These are phyloP conservation scores for Cadophora sp. DNA, from an alignment of 2,329 filamentous ascomycete genomes.

Conservation along the genomic window DNA sequence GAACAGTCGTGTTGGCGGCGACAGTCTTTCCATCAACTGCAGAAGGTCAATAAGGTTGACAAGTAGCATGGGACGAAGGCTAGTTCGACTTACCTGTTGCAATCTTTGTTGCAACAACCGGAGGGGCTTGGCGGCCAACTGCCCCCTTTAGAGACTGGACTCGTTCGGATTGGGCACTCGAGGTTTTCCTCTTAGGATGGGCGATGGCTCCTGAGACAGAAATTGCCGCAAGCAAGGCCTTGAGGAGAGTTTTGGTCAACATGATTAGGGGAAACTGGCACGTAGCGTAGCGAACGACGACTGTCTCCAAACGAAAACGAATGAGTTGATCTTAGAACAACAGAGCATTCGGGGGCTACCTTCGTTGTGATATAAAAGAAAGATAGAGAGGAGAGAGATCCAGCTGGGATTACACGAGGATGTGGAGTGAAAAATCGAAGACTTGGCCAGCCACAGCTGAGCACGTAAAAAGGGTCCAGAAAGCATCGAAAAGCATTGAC, in stretches of 20 bases:
- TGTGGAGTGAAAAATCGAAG: neutral
- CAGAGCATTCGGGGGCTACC: neutral
- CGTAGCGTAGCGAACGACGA: slow-evolving; percentile 10
- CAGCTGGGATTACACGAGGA: slow-evolving; percentile 21
- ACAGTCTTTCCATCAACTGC: slow-evolving; percentile 30
- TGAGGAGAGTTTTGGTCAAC: slow-evolving; percentile 26
- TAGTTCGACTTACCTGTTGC: slow-evolving; percentile 13
- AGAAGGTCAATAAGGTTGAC: slow-evolving; percentile 17
- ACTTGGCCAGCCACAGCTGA: slow-evolving; percentile 10
- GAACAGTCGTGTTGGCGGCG: slow-evolving; percentile 33
- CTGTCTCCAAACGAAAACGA: slow-evolving; percentile 12
- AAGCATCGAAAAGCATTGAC: slow-evolving; percentile 7
- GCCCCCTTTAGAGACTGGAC: slow-evolving; percentile 13
- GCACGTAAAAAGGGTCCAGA: neutral
- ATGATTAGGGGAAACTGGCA: slow-evolving; percentile 21
- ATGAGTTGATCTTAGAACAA: neutral
- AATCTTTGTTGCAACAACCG: slow-evolving; percentile 24
- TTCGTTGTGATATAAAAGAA: slow-evolving; percentile 13
- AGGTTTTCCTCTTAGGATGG: neutral
- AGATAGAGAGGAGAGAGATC: neutral
- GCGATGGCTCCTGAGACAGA: slow-evolving; percentile 24
- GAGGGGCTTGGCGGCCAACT: slow-evolving; percentile 15
- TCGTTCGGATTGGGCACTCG: slow-evolving; percentile 1
- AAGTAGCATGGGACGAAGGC: neutral
- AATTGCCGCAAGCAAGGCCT: slow-evolving; percentile 21